These are phyloP conservation scores for Scheffersomyces stipitis DNA, from an alignment of 805 yeast genomes.

Conservation along the genomic window DNA sequence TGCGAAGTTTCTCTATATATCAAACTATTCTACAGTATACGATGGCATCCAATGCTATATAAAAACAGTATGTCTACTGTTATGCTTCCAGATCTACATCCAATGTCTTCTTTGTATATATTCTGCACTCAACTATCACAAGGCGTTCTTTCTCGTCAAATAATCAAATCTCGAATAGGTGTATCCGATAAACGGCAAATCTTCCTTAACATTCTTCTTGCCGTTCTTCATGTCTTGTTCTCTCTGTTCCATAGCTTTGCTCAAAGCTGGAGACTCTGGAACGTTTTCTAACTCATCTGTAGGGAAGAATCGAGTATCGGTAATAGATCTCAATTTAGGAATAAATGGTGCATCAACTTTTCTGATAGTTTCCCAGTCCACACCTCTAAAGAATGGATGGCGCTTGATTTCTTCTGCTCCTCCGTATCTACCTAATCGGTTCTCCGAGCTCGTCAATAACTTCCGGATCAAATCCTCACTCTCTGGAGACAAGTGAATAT, in stretches of 20 bases:
- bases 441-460: constrained; percentile 73
- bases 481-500: constrained; percentile 84
- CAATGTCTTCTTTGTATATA: neutral
- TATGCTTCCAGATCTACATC: neutral
- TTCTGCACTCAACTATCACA: constrained; percentile 15
- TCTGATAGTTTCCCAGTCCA: constrained; percentile 87
- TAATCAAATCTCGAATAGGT: constrained; percentile 95
- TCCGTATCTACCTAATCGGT: constrained; percentile 81
- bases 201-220: constrained; percentile 65
- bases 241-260: constrained; percentile 61
- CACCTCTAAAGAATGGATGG: constrained; percentile 95
- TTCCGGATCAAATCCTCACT: constrained; percentile 82
- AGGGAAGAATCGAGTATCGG: constrained; percentile 97
- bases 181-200: constrained; percentile 95
- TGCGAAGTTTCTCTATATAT: too few species aligned
- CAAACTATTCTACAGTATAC: neutral
- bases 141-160: constrained; percentile 72
- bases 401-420: constrained; percentile 89
- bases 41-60: neutral
- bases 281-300: constrained; percentile 94
- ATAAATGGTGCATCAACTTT: constrained; percentile 91
- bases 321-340: constrained; percentile 85
- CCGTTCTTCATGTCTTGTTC: constrained; percentile 49
- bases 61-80: neutral
- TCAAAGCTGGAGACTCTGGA: constrained; percentile 75